Evolutionary conservation across 495 filamentous ascomycete species (phyloP).

Genomic region (Jackrogersella minutella): DNA sequence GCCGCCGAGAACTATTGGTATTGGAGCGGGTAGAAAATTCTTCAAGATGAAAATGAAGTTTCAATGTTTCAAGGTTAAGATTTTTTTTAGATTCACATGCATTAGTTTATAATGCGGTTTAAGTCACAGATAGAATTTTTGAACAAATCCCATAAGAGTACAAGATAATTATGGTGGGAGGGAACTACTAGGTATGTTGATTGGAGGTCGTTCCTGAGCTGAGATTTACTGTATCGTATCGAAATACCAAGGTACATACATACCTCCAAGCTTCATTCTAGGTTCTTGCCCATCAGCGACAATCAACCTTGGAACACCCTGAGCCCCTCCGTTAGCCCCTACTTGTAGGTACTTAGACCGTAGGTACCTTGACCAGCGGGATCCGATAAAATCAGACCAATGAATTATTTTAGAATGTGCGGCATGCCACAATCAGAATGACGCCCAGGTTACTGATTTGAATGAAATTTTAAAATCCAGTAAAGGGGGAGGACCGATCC

Average conservation of each 20-base stretch:
- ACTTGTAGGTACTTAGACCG: conserved; percentile 18
- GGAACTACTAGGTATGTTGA: not conserved
- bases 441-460: too few species aligned
- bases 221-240: conserved; percentile 12
- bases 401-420: not conserved
- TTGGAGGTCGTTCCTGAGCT: conserved; percentile 29
- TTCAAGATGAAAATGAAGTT: not conserved
- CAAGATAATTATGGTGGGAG: not conserved
- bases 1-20: not conserved
- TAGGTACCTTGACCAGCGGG: conserved; percentile 17
- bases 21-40: not conserved
- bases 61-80: too few species aligned
- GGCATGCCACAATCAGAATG: conserved; percentile 4
- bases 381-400: conserved; percentile 11
- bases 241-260: too few species aligned
- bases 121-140: not conserved
- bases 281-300: conserved; percentile 15
- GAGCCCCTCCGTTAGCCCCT: conserved; percentile 14
- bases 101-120: not conserved
- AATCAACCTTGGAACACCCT: conserved; percentile 24
- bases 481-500: too few species aligned
- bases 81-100: not conserved
- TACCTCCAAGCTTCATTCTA: too few species aligned
- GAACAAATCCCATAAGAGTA: not conserved
- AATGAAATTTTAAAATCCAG: too few species aligned